Evolutionary conservation across 441 rosid genomes (phyloP), one percentile per base, ranked within the genome.

Genomic region (Erysimum pusillum): DNA sequence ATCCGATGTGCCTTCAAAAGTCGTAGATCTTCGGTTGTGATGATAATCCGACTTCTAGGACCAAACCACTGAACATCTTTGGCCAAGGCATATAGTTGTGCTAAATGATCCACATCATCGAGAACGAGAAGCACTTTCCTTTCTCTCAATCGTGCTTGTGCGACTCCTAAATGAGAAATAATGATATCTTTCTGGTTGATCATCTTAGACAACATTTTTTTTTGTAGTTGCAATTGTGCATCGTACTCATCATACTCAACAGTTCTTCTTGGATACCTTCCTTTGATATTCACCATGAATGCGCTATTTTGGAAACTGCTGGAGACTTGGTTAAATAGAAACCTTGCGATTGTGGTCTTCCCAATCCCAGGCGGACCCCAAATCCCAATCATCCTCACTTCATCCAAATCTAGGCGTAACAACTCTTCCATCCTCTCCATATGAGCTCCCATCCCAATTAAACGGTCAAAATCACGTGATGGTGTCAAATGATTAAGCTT

Each of bases 351-450:
- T 7, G 56, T 51, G 31, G 31, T 51, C 31, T 51, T 51, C 3
- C 57, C 57, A 20, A 51, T 51, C n/a, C 58, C 58, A 10, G 58
- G 0, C 3, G 58, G 58, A 52, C 34, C 58, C 58, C 58, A 52
- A 7, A 52, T 22, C n/a, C 58, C 34, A 53, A 22, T 53, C 58
- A 22, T 53, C 15, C 32, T 53, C 58, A 53, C 34, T 53, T 53
- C 58, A 53, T 53, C 34, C 34, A 25, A 53, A 12, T 25, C 58
- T 0, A 53, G 8, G 4, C 58, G 15, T 22, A 53, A 53, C 0
- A 2, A 46, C 22, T 0, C 5, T 15, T 46, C 0, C 10, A 46
- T 46, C 5, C 10, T 15, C 7, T 17, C 0, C 52, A 7, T 46
- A 46, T 46, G 52, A 7, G 5, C 22, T 46, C 0, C 52, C 52